A percentile compares a stretch with the other conserved stretches of the same genome.
These are phyloP conservation scores for Bjerkandera adusta DNA, from an alignment of 1,284 basidiomycete species.

Conservation along the genomic window DNA sequence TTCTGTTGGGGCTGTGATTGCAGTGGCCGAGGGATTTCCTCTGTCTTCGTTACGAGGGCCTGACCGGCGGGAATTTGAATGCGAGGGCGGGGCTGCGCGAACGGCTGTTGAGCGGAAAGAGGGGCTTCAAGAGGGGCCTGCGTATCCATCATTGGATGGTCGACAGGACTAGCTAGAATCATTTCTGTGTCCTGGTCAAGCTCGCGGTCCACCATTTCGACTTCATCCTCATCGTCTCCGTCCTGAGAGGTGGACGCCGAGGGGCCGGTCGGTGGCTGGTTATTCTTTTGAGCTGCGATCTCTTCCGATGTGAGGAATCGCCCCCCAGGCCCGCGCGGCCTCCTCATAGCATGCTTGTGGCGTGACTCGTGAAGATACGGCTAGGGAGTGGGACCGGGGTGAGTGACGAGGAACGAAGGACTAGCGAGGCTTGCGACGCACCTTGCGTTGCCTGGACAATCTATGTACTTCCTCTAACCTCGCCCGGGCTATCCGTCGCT, in stretches of 20 bases:
- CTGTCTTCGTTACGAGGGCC: constrained; percentile 21
- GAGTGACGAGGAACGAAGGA: not conserved
- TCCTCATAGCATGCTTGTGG: constrained; percentile 96
- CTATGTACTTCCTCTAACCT: constrained; percentile 90
- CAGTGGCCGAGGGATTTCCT: constrained; percentile 14
- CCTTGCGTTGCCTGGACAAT: constrained; percentile 89
- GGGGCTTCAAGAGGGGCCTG: constrained; percentile 22
- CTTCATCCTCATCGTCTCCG: constrained; percentile 37
- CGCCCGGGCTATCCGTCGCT: constrained; percentile 84
- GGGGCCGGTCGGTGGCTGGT: constrained; percentile 29
- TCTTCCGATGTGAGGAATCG: constrained; percentile 95
- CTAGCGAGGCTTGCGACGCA: constrained; percentile 33
- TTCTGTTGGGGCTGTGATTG: constrained; percentile 19
- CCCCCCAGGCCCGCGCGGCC: constrained; percentile 94
- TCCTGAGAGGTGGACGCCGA: constrained; percentile 30
- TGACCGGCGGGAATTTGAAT: too few relatives aligned
- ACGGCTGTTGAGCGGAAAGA: too few relatives aligned
- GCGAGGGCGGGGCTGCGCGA: too few relatives aligned
- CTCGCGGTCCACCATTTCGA: constrained; percentile 23
- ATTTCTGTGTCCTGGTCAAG: constrained; percentile 28
- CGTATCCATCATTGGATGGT: constrained; percentile 15
- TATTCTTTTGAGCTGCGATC: constrained; percentile 75
- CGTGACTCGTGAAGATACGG: constrained; percentile 97
- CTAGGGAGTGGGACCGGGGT: constrained; percentile 38
- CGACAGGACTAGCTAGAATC: constrained; percentile 23